Evolutionary conservation across 257 asterid genomes (phyloP).

Genomic region (Petunia axillaris): DNA sequence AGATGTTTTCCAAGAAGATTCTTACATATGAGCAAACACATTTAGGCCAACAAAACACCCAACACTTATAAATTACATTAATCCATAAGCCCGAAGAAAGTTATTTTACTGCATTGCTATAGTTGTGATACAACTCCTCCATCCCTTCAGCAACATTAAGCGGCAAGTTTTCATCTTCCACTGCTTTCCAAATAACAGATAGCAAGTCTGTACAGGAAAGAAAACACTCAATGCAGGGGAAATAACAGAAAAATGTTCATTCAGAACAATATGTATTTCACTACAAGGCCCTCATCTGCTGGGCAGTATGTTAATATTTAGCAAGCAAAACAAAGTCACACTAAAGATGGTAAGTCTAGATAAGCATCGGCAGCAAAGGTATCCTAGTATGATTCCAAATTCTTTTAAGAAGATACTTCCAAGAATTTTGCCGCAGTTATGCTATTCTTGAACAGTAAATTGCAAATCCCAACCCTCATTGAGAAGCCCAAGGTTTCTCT

Average conservation of each 20-base stretch:
- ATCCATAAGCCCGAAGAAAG: slow-evolving; percentile 42
- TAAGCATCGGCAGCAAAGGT: neutral
- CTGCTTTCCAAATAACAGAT: slow-evolving; percentile 66
- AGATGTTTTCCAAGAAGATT: neutral
- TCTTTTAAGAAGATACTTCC: neutral
- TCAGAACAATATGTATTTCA: neutral
- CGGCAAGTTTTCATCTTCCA: slow-evolving; percentile 81
- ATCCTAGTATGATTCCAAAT: slow-evolving; percentile 4
- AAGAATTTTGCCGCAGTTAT: neutral
- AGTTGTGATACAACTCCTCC: slow-evolving; percentile 84
- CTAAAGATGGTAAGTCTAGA: neutral
- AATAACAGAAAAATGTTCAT: neutral
- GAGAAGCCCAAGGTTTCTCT: neutral
- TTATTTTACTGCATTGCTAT: slow-evolving; percentile 78
- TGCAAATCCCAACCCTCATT: neutral
- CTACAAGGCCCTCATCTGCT: neutral
- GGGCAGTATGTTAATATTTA: slow-evolving; percentile 9
- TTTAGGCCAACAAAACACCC: slow-evolving; percentile 17
- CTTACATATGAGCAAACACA: slow-evolving; percentile 21
- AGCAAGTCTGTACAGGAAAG: slow-evolving; percentile 62
- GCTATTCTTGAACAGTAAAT: neutral
- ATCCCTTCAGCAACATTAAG: slow-evolving; percentile 66
- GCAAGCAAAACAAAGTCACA: slow-evolving; percentile 17
- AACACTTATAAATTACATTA: slow-evolving; percentile 30
- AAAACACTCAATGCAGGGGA: slow-evolving; percentile 30